A percentile compares a stretch with the other conserved stretches of the same genome.
Evolutionary conservation across 768 basidiomycete genomes (phyloP).

Genomic region (Pisolithus orientalis): DNA sequence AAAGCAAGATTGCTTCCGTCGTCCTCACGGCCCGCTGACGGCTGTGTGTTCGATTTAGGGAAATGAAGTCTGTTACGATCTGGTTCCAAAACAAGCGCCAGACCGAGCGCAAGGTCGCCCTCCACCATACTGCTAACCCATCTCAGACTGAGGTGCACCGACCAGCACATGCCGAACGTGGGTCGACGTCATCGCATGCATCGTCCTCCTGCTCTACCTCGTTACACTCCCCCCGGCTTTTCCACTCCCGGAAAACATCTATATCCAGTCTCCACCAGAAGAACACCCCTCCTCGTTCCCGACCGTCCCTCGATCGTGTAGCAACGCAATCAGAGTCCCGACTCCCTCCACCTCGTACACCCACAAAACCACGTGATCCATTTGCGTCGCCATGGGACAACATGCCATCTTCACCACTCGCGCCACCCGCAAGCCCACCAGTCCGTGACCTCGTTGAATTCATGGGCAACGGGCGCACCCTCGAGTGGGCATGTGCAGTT

Average conservation of each 20-base stretch:
- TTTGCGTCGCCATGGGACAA: constrained; percentile 27
- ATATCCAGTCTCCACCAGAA: constrained; percentile 15
- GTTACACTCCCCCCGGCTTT: constrained; percentile 24
- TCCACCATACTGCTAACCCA: constrained; percentile 29
- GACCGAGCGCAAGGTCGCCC: constrained; percentile 50
- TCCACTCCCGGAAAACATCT: constrained; percentile 34
- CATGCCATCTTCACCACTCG: constrained; percentile 40
- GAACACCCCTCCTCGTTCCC: constrained; percentile 23
- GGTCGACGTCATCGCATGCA: constrained; percentile 12
- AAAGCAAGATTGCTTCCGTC: constrained; percentile 5
- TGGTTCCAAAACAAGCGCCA: constrained; percentile 32
- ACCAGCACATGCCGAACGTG: background rate
- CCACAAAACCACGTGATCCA: constrained; percentile 24
- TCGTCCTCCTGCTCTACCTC: constrained; percentile 18
- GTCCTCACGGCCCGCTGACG: constrained; percentile 8
- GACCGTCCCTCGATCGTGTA: constrained; percentile 28
- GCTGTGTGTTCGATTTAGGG: constrained; percentile 11
- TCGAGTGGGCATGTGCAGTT: constrained; percentile 33
- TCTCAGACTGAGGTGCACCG: constrained; percentile 14
- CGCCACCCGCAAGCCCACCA: constrained; percentile 26
- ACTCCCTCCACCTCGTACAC: constrained; percentile 23
- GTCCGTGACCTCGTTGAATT: constrained; percentile 27
- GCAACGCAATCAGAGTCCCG: constrained; percentile 27
- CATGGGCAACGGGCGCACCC: constrained; percentile 20
- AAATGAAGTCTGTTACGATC: constrained; percentile 31